Conservation (phyloP, 768 basidiomycete species). For the Lactarius vividus region DNA sequence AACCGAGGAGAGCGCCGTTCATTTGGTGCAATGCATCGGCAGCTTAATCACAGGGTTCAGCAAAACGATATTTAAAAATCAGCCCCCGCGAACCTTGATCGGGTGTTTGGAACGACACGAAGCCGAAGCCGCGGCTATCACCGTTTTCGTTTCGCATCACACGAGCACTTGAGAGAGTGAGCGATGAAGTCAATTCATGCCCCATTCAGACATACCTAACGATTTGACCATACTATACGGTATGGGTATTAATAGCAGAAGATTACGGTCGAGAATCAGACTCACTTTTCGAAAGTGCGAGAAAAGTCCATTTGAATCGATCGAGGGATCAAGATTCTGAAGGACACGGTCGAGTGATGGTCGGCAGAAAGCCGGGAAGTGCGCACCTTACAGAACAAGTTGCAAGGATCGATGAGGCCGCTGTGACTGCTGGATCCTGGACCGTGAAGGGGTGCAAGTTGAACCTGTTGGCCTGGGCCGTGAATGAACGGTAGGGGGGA, state of each 20-base stretch:
- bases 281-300: conserved; percentile 76
- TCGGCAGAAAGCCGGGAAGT: neutral
- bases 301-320: conserved; percentile 83
- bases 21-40: conserved; percentile 70
- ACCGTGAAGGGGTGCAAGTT: conserved; percentile 68
- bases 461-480: conserved; percentile 89
- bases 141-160: conserved; percentile 87
- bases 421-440: conserved; percentile 83
- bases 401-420: conserved; percentile 87
- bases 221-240: conserved; percentile 74
- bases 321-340: conserved; percentile 81
- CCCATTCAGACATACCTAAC: conserved; percentile 57
- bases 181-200: neutral
- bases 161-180: conserved; percentile 58
- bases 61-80: conserved; percentile 5
- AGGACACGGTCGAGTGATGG: conserved; percentile 10
- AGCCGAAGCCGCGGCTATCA: conserved; percentile 85
- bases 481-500: conserved; percentile 63
- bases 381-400: conserved; percentile 81
- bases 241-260: conserved; percentile 2
- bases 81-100: conserved; percentile 55
- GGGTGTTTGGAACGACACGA: conserved; percentile 82
- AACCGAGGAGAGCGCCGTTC: conserved; percentile 71
- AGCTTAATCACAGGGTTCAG: conserved; percentile 43
- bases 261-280: conserved; percentile 14